Conservation (phyloP, 2,329 filamentous ascomycete species). For the Penicillium sp. region DNA sequence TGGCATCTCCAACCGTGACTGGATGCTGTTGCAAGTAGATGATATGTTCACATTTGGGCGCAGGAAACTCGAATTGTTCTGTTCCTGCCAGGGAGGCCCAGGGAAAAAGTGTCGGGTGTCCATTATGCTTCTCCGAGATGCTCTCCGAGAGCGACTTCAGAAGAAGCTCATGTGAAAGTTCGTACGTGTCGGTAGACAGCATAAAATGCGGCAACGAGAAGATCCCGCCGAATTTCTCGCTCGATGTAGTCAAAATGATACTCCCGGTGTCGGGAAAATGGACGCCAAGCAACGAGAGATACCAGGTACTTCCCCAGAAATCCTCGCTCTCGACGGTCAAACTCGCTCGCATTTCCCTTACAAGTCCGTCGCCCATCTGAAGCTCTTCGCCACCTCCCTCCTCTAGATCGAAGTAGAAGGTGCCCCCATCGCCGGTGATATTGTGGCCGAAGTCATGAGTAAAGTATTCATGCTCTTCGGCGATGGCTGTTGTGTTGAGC, state of each 20-base stretch:
- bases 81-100: constrained; percentile 70
- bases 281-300: constrained; percentile 76
- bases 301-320: constrained; percentile 70
- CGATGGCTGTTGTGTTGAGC: constrained; percentile 65
- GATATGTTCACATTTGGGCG: constrained; percentile 84
- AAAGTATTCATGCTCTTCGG: constrained; percentile 66
- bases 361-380: constrained; percentile 49
- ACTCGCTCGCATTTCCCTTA: constrained; percentile 68
- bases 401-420: constrained; percentile 67
- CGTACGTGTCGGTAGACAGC: constrained; percentile 56
- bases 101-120: constrained; percentile 59
- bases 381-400: constrained; percentile 48
- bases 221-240: constrained; percentile 90
- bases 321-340: constrained; percentile 71
- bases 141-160: constrained; percentile 69
- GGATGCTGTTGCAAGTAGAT: constrained; percentile 71
- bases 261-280: constrained; percentile 82
- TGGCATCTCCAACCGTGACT: constrained; percentile 30
- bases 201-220: constrained; percentile 84
- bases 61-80: constrained; percentile 47
- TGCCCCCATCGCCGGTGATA: constrained; percentile 70
- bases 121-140: constrained; percentile 63
- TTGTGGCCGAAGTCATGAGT: constrained; percentile 71
- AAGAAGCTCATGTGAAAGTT: constrained; percentile 63
- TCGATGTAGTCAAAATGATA: constrained; percentile 81